Percentiles rank a stretch among this genome's conserved stretches.
These are phyloP conservation scores for Lasiodiplodia sp. DNA, from an alignment of 2,329 filamentous ascomycete genomes.

Conservation along the genomic window DNA sequence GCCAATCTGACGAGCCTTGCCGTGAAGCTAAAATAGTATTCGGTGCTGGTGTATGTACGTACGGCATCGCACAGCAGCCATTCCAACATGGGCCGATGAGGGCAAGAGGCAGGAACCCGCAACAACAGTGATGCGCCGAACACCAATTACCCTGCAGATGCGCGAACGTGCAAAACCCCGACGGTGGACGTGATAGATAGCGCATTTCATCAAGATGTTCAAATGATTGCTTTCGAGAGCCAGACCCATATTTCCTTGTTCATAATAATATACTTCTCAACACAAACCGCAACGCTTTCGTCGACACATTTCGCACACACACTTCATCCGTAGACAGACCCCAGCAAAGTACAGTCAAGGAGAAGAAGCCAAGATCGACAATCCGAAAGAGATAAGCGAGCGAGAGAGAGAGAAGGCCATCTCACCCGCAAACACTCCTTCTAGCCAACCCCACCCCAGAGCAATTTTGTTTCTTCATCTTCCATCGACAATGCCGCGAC, in stretches of 20 bases:
- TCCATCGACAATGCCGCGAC: background rate
- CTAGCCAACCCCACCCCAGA: background rate
- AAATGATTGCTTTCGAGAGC: background rate
- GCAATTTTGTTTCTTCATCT: background rate
- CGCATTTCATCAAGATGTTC: background rate
- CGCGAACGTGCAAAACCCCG: no score
- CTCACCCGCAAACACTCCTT: background rate
- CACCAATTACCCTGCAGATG: no score
- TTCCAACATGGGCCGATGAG: no score
- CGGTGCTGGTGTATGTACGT: no score
- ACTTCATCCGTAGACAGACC: background rate
- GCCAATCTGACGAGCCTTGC: no score
- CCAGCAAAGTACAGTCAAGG: background rate
- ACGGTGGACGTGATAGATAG: no score
- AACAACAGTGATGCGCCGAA: no score
- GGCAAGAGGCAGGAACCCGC: no score
- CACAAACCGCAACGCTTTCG: background rate
- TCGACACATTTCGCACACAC: background rate
- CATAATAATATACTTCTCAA: background rate
- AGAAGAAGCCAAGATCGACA: background rate
- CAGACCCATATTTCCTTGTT: background rate
- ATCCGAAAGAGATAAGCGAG: background rate
- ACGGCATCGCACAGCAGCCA: no score
- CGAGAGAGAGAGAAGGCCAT: background rate
- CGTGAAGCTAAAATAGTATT: no score